Percentiles rank a stretch among this genome's conserved stretches.
Conservation (phyloP, 164 flowering plant genomes). For the Santalum album region DNA sequence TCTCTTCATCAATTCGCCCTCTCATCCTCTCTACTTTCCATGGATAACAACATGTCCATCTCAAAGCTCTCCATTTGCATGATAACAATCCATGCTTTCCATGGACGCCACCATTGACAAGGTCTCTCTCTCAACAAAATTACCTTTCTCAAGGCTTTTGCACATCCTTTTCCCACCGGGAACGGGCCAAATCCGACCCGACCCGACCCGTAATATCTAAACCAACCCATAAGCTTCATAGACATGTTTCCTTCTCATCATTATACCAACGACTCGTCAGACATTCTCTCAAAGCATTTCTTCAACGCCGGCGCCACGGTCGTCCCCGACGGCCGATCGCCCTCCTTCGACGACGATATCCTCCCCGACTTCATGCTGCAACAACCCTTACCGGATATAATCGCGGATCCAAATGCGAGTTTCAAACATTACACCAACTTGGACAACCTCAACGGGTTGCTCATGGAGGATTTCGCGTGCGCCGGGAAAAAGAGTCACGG, state of each 20-base stretch:
- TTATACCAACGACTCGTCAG: too few species aligned
- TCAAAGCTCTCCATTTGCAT: too few species aligned
- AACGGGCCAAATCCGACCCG: too few species aligned
- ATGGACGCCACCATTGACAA: conserved; percentile 1
- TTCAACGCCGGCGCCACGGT: too few species aligned
- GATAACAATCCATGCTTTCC: conserved; percentile 4
- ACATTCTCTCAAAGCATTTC: too few species aligned
- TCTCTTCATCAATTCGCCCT: too few species aligned
- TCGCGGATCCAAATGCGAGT: not conserved
- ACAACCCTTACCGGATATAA: not conserved
- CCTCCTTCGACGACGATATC: conserved; percentile 8
- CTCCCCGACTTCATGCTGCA: conserved; percentile 8
- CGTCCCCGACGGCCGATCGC: too few species aligned
- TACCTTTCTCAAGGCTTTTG: too few species aligned
- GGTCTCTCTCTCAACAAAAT: conserved; percentile 12
- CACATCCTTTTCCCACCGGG: too few species aligned
- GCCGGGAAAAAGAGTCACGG: not conserved
- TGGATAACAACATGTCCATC: conserved; percentile 1
- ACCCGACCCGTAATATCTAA: too few species aligned
- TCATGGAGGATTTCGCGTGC: conserved; percentile 1
- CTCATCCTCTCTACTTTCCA: not conserved
- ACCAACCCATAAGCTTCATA: not conserved
- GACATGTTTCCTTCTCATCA: too few species aligned
- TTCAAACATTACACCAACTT: not conserved
- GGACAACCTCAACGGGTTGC: too few species aligned